Base-by-base conservation (phyloP, 495 filamentous ascomycete species). In the Choiromyces venosus region DNA sequence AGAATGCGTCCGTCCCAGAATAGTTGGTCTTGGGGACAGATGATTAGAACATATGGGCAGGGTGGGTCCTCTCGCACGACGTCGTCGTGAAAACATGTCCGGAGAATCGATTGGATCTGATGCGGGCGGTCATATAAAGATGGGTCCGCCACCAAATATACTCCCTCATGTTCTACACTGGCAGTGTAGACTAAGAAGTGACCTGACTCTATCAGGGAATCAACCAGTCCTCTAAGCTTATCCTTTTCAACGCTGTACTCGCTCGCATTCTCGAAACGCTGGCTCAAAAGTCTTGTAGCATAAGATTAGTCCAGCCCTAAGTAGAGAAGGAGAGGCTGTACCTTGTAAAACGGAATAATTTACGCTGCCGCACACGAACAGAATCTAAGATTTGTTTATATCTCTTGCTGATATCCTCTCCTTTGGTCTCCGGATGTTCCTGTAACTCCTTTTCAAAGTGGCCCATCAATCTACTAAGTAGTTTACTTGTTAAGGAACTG, bases 321-420 rank as follows among this genome's bases (percentile, higher is more conserved):
- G 35, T 0, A 37, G 18, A 69, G 19, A 64, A 37, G n/a, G 10
- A 69, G 39, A 19, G n/a, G 37, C 70, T 33, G n/a, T 61, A 81
- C 80, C 80, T 81, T 37, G 80, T 67, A 71, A 81, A 81, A 65
- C 91, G 89, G 72, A 92, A 92, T 25, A 93, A 84, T 79, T 92
- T 98, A 76, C 96, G 86, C 82, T 99, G 96, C 35, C 95, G 89
- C 70, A 97, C 94, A 65, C 95, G 92, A 18, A 97, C 96, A 2
- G 95, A 97, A 82, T 99, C 95, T 9, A 99, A 83, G 73, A 92
- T 91, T 76, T 93, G 91, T 83, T 96, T 98, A 85, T 97, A 98
- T 36, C 95, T 88, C 84, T 93, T 98, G 78, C 94, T 95, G 89
- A 97, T 96, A 70, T 98, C 95, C 14, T 87, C 83, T 33, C 90